A percentile compares a stretch with the other conserved stretches of the same genome.
phyloP scores from a whole-genome alignment of 306 rosid species.

The Glycine soja region DNA sequence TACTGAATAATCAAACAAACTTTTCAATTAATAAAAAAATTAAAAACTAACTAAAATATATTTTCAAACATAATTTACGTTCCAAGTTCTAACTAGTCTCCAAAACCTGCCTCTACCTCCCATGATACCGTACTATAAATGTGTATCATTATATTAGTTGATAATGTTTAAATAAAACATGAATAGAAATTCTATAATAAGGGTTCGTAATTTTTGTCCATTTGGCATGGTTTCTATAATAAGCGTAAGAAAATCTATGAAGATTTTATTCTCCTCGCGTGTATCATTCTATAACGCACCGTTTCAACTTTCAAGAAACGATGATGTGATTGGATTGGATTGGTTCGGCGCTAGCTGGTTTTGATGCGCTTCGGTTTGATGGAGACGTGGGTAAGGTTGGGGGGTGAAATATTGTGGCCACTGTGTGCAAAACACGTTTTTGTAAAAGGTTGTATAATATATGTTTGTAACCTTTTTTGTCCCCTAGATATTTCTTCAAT shows the following conservation, averaged over 20 bases:
- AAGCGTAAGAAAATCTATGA: background rate
- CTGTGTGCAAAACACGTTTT: background rate
- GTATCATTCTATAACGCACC: conserved; percentile 13
- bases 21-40: too few species aligned
- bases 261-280: conserved; percentile 3
- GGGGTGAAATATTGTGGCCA: background rate
- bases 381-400: background rate
- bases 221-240: background rate
- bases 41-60: background rate
- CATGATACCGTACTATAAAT: background rate
- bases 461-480: background rate
- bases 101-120: background rate
- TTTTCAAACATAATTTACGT: background rate
- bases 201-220: background rate
- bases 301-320: background rate
- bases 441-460: background rate
- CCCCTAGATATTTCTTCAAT: background rate
- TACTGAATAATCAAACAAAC: too few species aligned
- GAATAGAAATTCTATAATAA: background rate
- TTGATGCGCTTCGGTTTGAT: conserved; percentile 17
- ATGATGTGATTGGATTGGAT: conserved; percentile 19
- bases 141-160: background rate
- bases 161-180: background rate
- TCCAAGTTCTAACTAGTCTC: background rate
- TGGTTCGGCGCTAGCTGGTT: conserved; percentile 5